Base-by-base conservation (phyloP, 2,329 filamentous ascomycete species). In the Colletotrichum sp. region DNA sequence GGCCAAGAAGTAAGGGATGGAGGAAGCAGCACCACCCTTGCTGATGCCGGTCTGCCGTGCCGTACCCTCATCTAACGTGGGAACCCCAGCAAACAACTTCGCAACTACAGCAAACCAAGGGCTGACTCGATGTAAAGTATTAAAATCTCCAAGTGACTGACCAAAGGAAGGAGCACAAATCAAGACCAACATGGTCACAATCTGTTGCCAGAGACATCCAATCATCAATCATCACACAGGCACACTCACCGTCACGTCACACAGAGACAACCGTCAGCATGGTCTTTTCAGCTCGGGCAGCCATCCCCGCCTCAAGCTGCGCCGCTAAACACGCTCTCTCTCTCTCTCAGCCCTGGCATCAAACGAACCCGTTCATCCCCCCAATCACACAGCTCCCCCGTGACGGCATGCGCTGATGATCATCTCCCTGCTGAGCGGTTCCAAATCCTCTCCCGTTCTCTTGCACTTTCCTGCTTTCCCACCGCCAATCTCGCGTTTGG, bases 121-220 rank as follows among this genome's bases (percentile, higher is more conserved):
- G 18, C 44, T 21, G 18, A 1, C 18, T 12, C 16, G 0, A 1
- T n/a, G 1, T 21, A 4, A 1, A 6, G 44, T 49, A 12, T 0
- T n/a, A 12, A n/a, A 44, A 12, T 49, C 18, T 21, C 0, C 18
- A 49, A 21, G 18, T n/a, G 44, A 12, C 1, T 49, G 3, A 2
- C 39, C 39, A n/a, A 49, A 49, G 6, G 18, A 49, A 12, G 44
- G 44, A n/a, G 18, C 10, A 49, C 39, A 12, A 21, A 49, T 39
- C 18, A 49, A n/a, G 5, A 21, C 44, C 18, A n/a, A 2, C 18
- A 4, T 12, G 18, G 0, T 49, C 44, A 49, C 6, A 7, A 49
- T 12, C 44, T 49, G 9, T 49, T 49, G 18, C 18, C 44, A 49
- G 1, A 49, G 18, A 21, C 18, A 49, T 49, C 44, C 44, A 49